A percentile compares a stretch with the other conserved stretches of the same genome.
Conservation (phyloP, 805 yeast genomes). For the Saturnispora gosingensis region DNA sequence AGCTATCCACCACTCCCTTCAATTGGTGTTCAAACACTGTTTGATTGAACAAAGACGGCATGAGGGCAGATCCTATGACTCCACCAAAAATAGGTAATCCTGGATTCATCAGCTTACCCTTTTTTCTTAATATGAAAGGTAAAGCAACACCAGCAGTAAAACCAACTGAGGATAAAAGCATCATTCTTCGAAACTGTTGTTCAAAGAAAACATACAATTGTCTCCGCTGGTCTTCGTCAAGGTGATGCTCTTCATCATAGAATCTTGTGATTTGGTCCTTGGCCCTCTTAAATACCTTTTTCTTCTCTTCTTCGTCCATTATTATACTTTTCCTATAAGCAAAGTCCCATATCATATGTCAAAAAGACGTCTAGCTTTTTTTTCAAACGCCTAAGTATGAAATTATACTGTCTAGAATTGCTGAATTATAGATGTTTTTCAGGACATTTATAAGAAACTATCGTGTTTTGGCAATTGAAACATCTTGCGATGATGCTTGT, state of each 20-base stretch:
- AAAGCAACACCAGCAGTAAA: slow-evolving; percentile 33
- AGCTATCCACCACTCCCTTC: slow-evolving; percentile 20
- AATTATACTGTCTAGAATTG: not conserved
- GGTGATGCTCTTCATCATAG: slow-evolving; percentile 38
- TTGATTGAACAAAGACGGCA: slow-evolving; percentile 24
- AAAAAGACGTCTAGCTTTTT: not conserved
- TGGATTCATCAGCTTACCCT: slow-evolving; percentile 30
- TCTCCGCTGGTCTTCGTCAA: slow-evolving; percentile 34
- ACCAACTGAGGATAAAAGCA: slow-evolving; percentile 33
- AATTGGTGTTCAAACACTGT: slow-evolving; percentile 27
- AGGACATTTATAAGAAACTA: slow-evolving; percentile 26
- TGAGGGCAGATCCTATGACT: slow-evolving; percentile 29
- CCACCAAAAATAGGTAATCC: slow-evolving; percentile 35
- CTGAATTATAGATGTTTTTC: not conserved
- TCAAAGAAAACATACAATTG: slow-evolving; percentile 32
- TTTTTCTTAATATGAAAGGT: slow-evolving; percentile 35
- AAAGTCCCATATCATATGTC: not conserved
- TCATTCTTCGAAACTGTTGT: slow-evolving; percentile 27
- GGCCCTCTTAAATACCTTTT: slow-evolving; percentile 24
- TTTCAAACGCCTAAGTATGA: not conserved
- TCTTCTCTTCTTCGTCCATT: slow-evolving; percentile 4
- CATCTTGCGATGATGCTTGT: slow-evolving; percentile 94
- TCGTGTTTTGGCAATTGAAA: slow-evolving; percentile 75
- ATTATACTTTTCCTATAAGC: not conserved
- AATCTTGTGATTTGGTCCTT: slow-evolving; percentile 36